Base-by-base conservation (phyloP, 257 asterid genomes). In the Coffea canephora region DNA sequence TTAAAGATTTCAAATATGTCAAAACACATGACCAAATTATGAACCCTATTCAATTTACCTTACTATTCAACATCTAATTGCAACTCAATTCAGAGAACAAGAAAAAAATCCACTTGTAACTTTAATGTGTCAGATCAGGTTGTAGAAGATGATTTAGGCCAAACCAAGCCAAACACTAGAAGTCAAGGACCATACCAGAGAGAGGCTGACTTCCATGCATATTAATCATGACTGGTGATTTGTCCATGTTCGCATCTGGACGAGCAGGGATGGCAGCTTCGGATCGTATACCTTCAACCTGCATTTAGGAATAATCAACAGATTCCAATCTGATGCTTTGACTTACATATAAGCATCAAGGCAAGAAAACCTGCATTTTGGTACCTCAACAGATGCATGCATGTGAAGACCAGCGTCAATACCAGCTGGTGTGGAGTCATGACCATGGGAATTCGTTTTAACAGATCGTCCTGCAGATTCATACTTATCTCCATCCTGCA, bases 141-240 rank as follows among this genome's bases (percentile, higher is more conserved):
- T 69, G 18, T 34, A 21, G 36, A 69, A 48, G 48, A 71, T 0
- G n/a, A 77, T 36, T 39, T 71, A 71, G 48, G 39, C 34, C 64
- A 71, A 36, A 69, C 5, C 54, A 55, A 61, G 71, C 46, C 9
- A 64, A 59, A 34, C 45, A 65, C 45, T 36, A 39, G 54, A 80
- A 19, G 25, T 73, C 52, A 76, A 75, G 77, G 62, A 76, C 57
- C 79, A 41, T 82, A 76, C 83, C 82, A 66, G 49, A 71, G 21
- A 52, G 80, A 78, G 27, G 82, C 89, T 88, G 87, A 85, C 89
- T 70, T 55, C 62, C 78, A 43, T 79, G 69, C 73, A 67, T 57
- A 71, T 79, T 84, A 77, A 83, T 75, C 45, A 57, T 10, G 39
- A 12, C 69, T 57, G 50, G 71, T 78, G 88, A 79, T 78, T 83